These are phyloP conservation scores for Backusella tuberculispora DNA, from an alignment of 192 early-diverging fungal species.

Conservation along the genomic window DNA sequence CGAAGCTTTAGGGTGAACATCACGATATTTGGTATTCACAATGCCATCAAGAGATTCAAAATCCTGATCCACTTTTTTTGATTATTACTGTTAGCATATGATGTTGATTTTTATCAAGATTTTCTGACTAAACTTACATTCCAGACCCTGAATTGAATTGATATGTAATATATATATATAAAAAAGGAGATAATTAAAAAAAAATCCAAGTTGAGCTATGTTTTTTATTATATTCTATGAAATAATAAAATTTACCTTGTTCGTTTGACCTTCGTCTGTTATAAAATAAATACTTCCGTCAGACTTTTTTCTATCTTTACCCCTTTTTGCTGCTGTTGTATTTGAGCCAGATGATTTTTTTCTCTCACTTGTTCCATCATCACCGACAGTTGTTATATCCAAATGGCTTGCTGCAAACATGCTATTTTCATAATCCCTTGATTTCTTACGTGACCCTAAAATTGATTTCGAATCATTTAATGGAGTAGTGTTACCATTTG, in stretches of 20 bases:
- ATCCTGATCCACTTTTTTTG: constrained; percentile 40
- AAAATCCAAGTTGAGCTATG: too few relatives aligned
- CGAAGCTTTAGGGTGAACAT: constrained; percentile 2
- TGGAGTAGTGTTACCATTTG: background rate
- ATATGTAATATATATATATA: background rate
- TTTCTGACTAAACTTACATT: background rate
- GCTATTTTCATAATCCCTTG: constrained; percentile 21
- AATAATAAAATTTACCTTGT: background rate
- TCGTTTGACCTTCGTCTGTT: constrained; percentile 13
- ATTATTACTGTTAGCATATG: background rate
- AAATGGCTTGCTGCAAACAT: background rate
- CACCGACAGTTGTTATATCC: background rate
- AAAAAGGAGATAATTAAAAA: background rate
- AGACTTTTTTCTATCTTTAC: constrained; percentile 27
- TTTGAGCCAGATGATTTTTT: constrained; percentile 16
- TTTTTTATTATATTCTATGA: background rate
- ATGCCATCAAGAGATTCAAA: constrained; percentile 49
- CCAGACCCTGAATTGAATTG: constrained; percentile 2
- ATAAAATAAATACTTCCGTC: constrained; percentile 22
- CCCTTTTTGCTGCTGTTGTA: constrained; percentile 11
- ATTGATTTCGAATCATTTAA: constrained; percentile 12
- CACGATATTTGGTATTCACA: constrained; percentile 37
- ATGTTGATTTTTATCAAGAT: background rate
- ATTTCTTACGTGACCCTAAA: constrained; percentile 16
- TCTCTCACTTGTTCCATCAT: background rate